Evolutionary conservation across 768 basidiomycete species (phyloP).

Genomic region (Cystobasidiopsis lactophilus): DNA sequence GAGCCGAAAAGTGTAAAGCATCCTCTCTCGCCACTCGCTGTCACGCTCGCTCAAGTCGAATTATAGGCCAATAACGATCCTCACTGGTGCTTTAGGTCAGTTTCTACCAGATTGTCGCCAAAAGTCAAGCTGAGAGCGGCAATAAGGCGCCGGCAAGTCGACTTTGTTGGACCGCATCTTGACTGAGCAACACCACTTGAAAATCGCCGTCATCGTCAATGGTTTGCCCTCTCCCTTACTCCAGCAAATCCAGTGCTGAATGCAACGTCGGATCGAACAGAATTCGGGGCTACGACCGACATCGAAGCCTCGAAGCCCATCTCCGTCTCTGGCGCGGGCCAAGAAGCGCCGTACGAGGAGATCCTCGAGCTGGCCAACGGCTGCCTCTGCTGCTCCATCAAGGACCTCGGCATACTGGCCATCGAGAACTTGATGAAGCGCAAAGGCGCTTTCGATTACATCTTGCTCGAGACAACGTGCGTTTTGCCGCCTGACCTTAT

Average conservation of each 20-base stretch:
- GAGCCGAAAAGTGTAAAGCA: too few species aligned
- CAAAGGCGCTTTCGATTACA: slow-evolving; percentile 80
- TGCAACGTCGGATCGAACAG: slow-evolving; percentile 8
- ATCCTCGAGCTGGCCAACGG: slow-evolving; percentile 69
- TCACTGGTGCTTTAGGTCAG: too few species aligned
- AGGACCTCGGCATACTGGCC: slow-evolving; percentile 74
- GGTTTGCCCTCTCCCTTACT: not conserved
- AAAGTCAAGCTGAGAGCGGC: too few species aligned
- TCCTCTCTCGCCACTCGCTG: too few species aligned
- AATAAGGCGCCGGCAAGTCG: slow-evolving; percentile 49
- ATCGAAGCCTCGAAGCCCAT: slow-evolving; percentile 88
- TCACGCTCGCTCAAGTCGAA: too few species aligned
- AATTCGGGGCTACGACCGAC: slow-evolving; percentile 84
- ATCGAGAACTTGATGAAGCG: slow-evolving; percentile 47
- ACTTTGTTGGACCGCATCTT: slow-evolving; percentile 74
- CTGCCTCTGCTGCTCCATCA: slow-evolving; percentile 95
- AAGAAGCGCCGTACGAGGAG: slow-evolving; percentile 55
- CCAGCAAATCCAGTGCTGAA: not conserved
- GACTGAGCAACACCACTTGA: slow-evolving; percentile 78
- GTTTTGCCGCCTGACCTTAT: not conserved
- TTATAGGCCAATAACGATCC: too few species aligned
- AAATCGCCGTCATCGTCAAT: slow-evolving; percentile 57
- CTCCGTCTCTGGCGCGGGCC: slow-evolving; percentile 43
- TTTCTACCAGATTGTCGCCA: too few species aligned
- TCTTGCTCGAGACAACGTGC: slow-evolving; percentile 69